Conservation (phyloP, 768 basidiomycete species). For the Psilocybe cyanescens region DNA sequence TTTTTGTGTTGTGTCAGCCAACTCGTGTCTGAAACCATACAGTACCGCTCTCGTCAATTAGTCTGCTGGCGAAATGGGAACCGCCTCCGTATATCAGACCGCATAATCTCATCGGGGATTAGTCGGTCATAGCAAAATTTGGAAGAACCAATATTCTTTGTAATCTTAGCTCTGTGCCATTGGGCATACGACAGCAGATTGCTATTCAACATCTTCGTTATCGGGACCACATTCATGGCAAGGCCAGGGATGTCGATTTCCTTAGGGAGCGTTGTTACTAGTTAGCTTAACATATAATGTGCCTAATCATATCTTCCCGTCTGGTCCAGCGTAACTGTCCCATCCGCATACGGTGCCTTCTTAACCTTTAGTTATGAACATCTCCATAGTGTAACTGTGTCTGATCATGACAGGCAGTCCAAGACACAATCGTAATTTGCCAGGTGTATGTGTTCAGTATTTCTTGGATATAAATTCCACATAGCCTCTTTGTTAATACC, state of each 20-base stretch:
- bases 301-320: conserved; percentile 23
- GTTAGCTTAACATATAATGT: conserved; percentile 31
- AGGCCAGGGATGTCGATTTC: conserved; percentile 25
- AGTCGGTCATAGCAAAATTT: conserved; percentile 40
- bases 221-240: conserved; percentile 33
- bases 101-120: not conserved
- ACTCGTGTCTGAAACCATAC: too few species aligned
- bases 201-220: conserved; percentile 5
- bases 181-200: conserved; percentile 6
- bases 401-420: conserved; percentile 38
- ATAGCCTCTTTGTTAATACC: conserved; percentile 3
- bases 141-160: conserved; percentile 21
- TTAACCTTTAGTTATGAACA: conserved; percentile 39
- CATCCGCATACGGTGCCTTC: conserved; percentile 32
- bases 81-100: too few species aligned
- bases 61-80: too few species aligned
- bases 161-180: conserved; percentile 20
- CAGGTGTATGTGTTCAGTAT: conserved; percentile 23
- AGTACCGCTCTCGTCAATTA: too few species aligned
- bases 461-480: conserved; percentile 12
- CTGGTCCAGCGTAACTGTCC: conserved; percentile 15
- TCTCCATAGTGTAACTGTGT: conserved; percentile 34
- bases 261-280: conserved; percentile 21
- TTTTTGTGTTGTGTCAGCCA: too few species aligned
- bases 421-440: conserved; percentile 31